Percentiles rank a stretch among this genome's conserved stretches.
phyloP scores from a whole-genome alignment of 805 yeast genomes.

The Cyberlindnera japonica region DNA sequence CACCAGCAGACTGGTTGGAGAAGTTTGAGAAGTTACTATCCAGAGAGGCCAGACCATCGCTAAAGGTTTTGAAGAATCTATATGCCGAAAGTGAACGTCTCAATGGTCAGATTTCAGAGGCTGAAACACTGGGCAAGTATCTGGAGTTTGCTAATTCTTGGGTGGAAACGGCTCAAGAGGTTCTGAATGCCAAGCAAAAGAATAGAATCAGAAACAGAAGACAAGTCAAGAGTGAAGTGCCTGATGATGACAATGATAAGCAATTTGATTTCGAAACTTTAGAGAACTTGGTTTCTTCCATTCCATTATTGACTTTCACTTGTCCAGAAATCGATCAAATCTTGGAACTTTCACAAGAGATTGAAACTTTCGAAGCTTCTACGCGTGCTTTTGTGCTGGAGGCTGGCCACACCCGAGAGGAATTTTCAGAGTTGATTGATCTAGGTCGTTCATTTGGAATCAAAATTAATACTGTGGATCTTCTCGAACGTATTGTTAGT shows the following conservation, averaged over 20 bases:
- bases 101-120: conserved; percentile 36
- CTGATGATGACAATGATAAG: conserved; percentile 7
- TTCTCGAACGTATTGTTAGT: conserved; percentile 36
- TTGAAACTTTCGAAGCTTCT: conserved; percentile 47
- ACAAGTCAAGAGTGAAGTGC: conserved; percentile 5
- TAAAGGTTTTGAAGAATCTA: conserved; percentile 42
- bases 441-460: conserved; percentile 61
- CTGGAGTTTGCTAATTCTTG: conserved; percentile 46
- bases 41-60: conserved; percentile 41
- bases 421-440: conserved; percentile 49
- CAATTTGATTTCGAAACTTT: conserved; percentile 18
- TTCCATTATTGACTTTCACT: conserved; percentile 47
- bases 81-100: conserved; percentile 54
- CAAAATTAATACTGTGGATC: conserved; percentile 43
- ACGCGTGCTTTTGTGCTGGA: conserved; percentile 38
- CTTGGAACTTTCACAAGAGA: conserved; percentile 47
- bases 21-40: conserved; percentile 40
- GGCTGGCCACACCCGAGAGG: conserved; percentile 34
- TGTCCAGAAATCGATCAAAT: conserved; percentile 60
- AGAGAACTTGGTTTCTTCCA: conserved; percentile 36
- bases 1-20: conserved; percentile 49
- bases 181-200: conserved; percentile 40
- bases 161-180: conserved; percentile 50
- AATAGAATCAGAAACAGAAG: conserved; percentile 34
- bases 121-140: conserved; percentile 36